phyloP scores from a whole-genome alignment of 2,329 filamentous ascomycete genomes.

The Endoconidiophora laricicola region DNA sequence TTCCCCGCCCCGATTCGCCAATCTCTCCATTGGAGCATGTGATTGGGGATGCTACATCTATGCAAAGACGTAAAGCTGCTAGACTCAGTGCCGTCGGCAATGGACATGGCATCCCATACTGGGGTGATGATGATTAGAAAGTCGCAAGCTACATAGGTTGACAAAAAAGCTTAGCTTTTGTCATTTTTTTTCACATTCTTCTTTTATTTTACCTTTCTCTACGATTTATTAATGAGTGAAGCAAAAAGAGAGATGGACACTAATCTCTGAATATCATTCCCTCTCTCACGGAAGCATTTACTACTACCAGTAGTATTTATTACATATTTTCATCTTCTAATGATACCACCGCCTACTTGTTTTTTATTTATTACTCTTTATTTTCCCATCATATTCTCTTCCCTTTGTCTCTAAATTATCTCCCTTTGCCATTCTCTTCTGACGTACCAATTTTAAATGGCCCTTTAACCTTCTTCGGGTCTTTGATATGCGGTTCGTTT shows the following conservation, averaged over 20 bases:
- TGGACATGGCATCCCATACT: constrained; percentile 21
- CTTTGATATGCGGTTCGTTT: not conserved
- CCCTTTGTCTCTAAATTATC: not conserved
- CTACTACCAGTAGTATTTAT: no score
- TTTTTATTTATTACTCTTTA: not conserved
- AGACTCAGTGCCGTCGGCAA: constrained; percentile 26
- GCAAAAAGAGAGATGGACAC: no score
- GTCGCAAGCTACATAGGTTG: no score
- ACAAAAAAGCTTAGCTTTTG: no score
- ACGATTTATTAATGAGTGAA: no score
- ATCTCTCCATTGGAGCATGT: constrained; percentile 14
- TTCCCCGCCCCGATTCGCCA: constrained; percentile 25
- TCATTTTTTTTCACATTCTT: no score
- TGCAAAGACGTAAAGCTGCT: constrained; percentile 21
- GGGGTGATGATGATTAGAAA: constrained; percentile 26
- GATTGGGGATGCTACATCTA: constrained; percentile 18
- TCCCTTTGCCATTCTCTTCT: not conserved
- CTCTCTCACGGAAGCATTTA: no score
- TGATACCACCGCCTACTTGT: not conserved
- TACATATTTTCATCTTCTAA: not conserved
- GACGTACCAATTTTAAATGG: not conserved
- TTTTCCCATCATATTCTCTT: not conserved
- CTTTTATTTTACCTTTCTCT: no score
- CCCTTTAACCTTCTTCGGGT: not conserved
- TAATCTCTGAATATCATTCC: no score